These are phyloP conservation scores for Ogataea pini DNA, from an alignment of 805 yeast species.

Conservation along the genomic window DNA sequence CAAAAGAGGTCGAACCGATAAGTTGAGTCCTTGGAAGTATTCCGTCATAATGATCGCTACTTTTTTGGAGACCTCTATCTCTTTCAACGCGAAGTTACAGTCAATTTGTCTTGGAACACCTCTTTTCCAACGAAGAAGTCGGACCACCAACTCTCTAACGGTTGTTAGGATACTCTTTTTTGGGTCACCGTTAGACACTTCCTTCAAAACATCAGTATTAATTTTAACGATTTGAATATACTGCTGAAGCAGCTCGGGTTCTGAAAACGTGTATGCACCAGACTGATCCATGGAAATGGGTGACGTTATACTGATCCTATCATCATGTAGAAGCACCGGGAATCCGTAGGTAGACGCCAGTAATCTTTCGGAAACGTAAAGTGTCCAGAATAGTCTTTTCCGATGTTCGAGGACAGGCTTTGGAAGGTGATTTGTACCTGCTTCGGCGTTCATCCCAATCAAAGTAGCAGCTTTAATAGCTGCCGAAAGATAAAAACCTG, in stretches of 20 bases:
- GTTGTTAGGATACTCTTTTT: constrained; percentile 64
- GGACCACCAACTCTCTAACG: constrained; percentile 61
- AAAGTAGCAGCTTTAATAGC: constrained; percentile 65
- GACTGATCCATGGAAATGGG: constrained; percentile 65
- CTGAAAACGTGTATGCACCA: constrained; percentile 61
- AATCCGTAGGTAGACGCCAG: constrained; percentile 70
- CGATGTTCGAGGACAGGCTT: constrained; percentile 47
- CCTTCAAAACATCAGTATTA: constrained; percentile 63
- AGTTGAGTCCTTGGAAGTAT: constrained; percentile 72
- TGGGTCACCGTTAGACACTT: constrained; percentile 66
- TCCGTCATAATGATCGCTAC: constrained; percentile 72
- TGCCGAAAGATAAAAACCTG: constrained; percentile 67
- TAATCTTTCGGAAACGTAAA: constrained; percentile 48
- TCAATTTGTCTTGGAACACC: constrained; percentile 58
- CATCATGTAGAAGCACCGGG: constrained; percentile 69
- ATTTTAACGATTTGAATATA: constrained; percentile 71
- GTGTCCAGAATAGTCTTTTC: constrained; percentile 30
- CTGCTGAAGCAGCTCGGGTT: constrained; percentile 64
- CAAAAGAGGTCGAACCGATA: constrained; percentile 69
- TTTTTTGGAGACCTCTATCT: constrained; percentile 47
- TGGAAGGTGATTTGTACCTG: constrained; percentile 52
- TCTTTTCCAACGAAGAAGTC: constrained; percentile 62
- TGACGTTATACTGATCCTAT: constrained; percentile 65
- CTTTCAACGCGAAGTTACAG: constrained; percentile 56
- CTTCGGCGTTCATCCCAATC: constrained; percentile 72